Evolutionary conservation across 176 grass and related monocot genomes (phyloP), one percentile per base, ranked within the genome.

Genomic region (Aegilops speltoides): DNA sequence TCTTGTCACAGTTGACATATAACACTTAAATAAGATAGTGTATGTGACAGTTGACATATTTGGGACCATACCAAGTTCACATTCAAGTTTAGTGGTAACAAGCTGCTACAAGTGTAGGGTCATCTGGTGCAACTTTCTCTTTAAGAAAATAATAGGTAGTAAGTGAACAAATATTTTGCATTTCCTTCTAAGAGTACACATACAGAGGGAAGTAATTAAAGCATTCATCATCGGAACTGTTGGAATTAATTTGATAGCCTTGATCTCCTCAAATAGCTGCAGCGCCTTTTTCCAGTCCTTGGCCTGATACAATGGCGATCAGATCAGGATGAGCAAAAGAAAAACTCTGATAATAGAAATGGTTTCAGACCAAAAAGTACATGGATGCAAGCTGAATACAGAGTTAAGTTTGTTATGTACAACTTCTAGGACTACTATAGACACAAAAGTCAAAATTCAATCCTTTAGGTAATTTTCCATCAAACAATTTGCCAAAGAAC

Each of bases 151-250:
- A 83, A 46, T 37, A 83, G 46, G 77, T 81, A 15, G 32, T 4
- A 72, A 60, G 13, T 81, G 77, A 75, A 45, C 19, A 28, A 25
- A 41, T 14, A 24, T 45, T 79, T 40, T 59, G 48, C 28, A 63
- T 89, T 80, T 75, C 45, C 46, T 31, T 73, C 14, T 78, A 72
- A 46, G 40, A 85, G 60, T 60, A 57, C 5, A 80, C 92, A 68
- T 95, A 98, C 96, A 95, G 85, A 98, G 86, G 25, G 91, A 87
- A 46, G 96, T 94, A 70, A 98, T 91, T 79, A 98, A 91, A 88
- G 96, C 96, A 89, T 98, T 98, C 89, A 98, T 77, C 93, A 89
- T 89, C 38, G 96, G 92, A 89, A 95, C 91, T 56, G 89, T 95
- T 83, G 96, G 91, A 40, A 72, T 86, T 81, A 98, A 84, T 79